Percentiles rank a stretch among this genome's conserved stretches.
phyloP scores from a whole-genome alignment of 148 eudicot genomes.

The Arctostaphylos glauca region DNA sequence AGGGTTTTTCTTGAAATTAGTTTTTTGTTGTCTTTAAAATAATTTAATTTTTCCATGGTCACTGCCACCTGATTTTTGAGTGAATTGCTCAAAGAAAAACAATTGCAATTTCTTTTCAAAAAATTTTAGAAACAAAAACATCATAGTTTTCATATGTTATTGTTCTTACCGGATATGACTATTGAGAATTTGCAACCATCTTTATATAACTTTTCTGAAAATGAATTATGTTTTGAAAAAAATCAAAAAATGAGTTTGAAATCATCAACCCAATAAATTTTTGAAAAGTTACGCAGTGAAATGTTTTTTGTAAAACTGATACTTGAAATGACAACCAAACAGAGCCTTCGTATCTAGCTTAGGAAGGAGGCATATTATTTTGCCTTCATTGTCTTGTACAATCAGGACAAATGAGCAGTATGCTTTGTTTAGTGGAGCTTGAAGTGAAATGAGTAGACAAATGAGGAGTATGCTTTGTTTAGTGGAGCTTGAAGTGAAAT shows the following conservation, averaged over 20 bases:
- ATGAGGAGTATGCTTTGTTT: neutral
- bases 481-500: neutral
- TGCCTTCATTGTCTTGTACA: neutral
- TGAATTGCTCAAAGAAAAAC: neutral
- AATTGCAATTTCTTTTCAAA: neutral
- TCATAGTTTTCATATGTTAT: neutral
- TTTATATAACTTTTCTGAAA: neutral
- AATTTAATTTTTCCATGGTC: neutral
- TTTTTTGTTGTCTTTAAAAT: neutral
- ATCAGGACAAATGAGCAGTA: no score
- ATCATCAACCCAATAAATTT: neutral
- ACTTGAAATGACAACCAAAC: neutral
- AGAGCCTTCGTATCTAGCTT: neutral
- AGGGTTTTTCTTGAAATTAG: neutral
- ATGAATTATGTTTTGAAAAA: neutral
- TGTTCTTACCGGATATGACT: neutral
- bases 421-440: neutral
- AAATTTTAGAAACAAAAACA: neutral
- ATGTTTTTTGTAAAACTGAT: neutral
- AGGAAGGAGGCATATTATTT: neutral
- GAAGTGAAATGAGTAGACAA: neutral
- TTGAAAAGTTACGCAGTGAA: neutral
- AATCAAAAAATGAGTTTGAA: neutral
- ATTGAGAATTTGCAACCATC: neutral
- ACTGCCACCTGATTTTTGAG: neutral